Conservation (phyloP, 441 rosid species). For the Erodium texanum region DNA sequence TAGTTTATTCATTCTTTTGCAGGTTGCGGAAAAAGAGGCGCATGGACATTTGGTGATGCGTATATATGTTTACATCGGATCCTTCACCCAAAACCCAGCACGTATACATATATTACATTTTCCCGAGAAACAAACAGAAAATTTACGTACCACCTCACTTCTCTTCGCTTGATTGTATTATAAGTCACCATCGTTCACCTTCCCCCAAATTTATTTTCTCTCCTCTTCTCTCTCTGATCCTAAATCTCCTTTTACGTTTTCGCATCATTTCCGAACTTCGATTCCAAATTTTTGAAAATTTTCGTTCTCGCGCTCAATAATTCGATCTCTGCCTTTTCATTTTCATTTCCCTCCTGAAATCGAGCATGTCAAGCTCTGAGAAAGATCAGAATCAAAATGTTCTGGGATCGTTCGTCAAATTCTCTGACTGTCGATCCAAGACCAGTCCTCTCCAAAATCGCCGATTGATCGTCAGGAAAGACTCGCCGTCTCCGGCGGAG, state of each 20-base stretch:
- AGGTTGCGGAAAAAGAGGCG: too few relatives aligned
- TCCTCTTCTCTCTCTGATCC: background rate
- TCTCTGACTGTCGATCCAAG: background rate
- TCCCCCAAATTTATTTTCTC: background rate
- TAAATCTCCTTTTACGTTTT: too few relatives aligned
- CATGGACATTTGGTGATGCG: too few relatives aligned
- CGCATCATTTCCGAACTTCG: background rate
- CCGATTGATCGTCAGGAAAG: background rate
- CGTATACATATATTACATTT: background rate
- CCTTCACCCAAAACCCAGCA: background rate
- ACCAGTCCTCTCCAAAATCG: background rate
- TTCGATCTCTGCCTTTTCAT: too few relatives aligned
- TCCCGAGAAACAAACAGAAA: background rate
- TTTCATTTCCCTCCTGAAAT: background rate
- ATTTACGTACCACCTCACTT: background rate
- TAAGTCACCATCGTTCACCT: background rate
- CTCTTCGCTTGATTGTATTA: background rate
- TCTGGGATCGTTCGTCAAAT: background rate
- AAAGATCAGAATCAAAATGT: background rate
- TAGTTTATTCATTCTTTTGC: too few relatives aligned
- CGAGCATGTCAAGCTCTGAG: background rate
- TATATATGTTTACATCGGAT: background rate
- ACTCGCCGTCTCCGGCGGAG: background rate
- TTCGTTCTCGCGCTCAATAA: background rate
- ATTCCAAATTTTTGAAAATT: background rate